Evolutionary conservation across 208 protist species (phyloP), one percentile per base, ranked within the genome.

Genomic region (Porcisia hertigi): DNA sequence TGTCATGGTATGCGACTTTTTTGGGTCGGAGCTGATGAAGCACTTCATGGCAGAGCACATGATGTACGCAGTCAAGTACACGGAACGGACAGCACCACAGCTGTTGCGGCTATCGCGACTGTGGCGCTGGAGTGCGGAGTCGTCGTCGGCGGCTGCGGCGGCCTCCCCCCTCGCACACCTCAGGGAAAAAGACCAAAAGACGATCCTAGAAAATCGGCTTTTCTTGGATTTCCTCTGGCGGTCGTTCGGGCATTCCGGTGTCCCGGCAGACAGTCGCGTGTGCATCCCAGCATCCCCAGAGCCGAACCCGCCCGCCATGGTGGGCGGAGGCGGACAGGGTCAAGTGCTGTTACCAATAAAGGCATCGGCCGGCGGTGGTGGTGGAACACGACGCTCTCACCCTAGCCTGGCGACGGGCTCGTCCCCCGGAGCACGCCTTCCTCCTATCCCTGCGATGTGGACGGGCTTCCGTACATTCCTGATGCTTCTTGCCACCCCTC

Each of bases 41-140:
- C 85, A 88, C 73, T 96, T 84, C 75, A 88, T 86, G 57, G 87
- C 84, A 25, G 88, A 96, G 83, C 90, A 96, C 76, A 88, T 93
- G 82, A 91, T 91, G 86, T 96, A 94, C 81, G 84, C 81, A 4
- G 41, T 89, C 16, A 84, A 94, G 74, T 96, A 91, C 81, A 86
- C 81, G 49, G 71, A 81, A n/a, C 90, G 80, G 30, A 84, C 85
- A 55, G 83, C 88, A 0, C 92, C 89, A 23, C 73, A 80, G 66
- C 69, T 94, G 71, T 73, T 93, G 59, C 79, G 85, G 41, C 71
- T 96, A 1, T 80, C 78, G 69, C 76, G 84, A n/a, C 71, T 90
- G 20, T 93, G 81, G 86, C 85, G 88, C 25, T 85, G 80, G 81
- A 74, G 67, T 47, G 72, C 43, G 11, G 71, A 73, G 64, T 43